Base-by-base conservation (phyloP, 148 eudicot species). In the Fagopyrum homotropicum region DNA sequence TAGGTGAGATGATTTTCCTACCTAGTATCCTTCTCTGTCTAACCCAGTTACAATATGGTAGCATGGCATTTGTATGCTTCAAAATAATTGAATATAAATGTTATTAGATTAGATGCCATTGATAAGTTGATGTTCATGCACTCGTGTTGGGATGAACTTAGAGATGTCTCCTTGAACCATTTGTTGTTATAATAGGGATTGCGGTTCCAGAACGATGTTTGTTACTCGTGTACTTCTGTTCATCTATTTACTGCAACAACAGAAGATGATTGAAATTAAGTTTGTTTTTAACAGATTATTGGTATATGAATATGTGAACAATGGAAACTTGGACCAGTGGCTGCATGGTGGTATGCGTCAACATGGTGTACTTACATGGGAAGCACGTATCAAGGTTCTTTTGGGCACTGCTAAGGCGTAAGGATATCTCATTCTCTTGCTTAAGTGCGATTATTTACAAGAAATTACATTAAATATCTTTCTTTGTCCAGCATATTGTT, bases 301-400 rank as follows among this genome's bases (percentile, higher is more conserved):
- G 85, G 89, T 94, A 22, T 94, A 94, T 74, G 98, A 94, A 81
- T 94, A 90, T 77, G 98, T 94, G 47, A 91, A 85, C 81, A 94
- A 94, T 80, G 98, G 97, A 22, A 94, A 91, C 69, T 80, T 93
- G 69, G 98, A 93, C 80, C 97, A 94, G 54, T 94, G 97, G 98
- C 97, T 94, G 79, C 98, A 94, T 78, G 98, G 98, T 47, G 93
- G 88, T 75, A 88, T 90, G 93, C 84, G 82, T 49, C 97, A 89
- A 60, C 79, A 86, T 74, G 95, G 98, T 47, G 76, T 83, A 78
- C 98, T 93, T 75, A 93, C 97, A 57, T 93, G 98, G 98, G 97
- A 91, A 54, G 98, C 93, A 74, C 93, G 98, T 44, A 89, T 91
- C 87, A 94, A 91, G 84, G 84, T 90, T 75, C 89, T 94, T 44